These are phyloP conservation scores for Yarrowia hollandica DNA, from an alignment of 805 yeast species.

Conservation along the genomic window DNA sequence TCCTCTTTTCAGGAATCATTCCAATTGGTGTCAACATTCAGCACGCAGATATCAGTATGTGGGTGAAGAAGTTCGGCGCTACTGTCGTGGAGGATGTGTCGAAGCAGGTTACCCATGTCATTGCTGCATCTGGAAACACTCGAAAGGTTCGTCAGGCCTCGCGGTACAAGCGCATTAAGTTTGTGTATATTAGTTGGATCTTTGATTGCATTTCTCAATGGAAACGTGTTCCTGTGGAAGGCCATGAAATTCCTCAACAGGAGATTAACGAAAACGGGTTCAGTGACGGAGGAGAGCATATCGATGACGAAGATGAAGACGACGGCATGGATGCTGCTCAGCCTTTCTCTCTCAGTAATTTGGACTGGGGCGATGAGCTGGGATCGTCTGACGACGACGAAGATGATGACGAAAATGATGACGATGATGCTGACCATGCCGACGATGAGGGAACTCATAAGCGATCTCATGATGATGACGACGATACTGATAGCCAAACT, in stretches of 20 bases:
- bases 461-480: constrained; percentile 27
- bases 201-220: constrained; percentile 81
- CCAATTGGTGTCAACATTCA: constrained; percentile 77
- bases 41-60: constrained; percentile 80
- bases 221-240: constrained; percentile 65
- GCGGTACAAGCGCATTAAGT: constrained; percentile 57
- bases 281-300: constrained; percentile 38
- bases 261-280: constrained; percentile 37
- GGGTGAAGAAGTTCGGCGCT: constrained; percentile 94
- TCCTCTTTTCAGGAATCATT: constrained; percentile 84
- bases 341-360: constrained; percentile 10
- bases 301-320: constrained; percentile 31
- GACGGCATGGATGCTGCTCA: constrained; percentile 3
- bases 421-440: constrained; percentile 29
- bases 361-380: constrained; percentile 29
- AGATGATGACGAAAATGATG: constrained; percentile 27
- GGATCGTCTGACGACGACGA: constrained; percentile 25
- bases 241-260: constrained; percentile 42
- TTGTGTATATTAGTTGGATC: constrained; percentile 93
- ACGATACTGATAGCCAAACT: constrained; percentile 12
- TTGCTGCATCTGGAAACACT: constrained; percentile 78
- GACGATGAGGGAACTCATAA: constrained; percentile 30
- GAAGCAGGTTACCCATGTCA: constrained; percentile 80
- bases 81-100: constrained; percentile 69
- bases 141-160: constrained; percentile 81